Evolutionary conservation across 2,329 filamentous ascomycete genomes (phyloP).

Genomic region (Hymenoscyphus infarciens): DNA sequence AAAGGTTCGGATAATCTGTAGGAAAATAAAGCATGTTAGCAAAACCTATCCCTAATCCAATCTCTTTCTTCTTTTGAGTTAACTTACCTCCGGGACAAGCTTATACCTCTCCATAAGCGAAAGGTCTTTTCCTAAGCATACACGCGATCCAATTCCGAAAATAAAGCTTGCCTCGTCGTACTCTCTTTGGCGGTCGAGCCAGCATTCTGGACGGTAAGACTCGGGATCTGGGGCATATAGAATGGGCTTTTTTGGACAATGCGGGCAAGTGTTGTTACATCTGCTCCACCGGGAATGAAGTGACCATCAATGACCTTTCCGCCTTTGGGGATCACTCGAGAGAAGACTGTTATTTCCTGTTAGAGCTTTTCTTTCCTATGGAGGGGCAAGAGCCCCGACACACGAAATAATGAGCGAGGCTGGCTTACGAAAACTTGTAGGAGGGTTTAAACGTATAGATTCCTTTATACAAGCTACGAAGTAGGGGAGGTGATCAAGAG

Average conservation of each 20-base stretch:
- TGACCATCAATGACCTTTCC: neutral
- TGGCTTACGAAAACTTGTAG: neutral
- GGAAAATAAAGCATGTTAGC: neutral
- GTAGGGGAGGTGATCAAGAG: slow-evolving; percentile 13
- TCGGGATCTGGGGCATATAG: slow-evolving; percentile 39
- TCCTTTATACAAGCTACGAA: slow-evolving; percentile 34
- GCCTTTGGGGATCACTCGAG: neutral
- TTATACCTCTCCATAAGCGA: neutral
- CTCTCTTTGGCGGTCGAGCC: slow-evolving; percentile 33
- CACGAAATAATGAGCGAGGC: neutral
- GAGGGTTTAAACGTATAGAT: neutral
- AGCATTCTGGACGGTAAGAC: slow-evolving; percentile 40
- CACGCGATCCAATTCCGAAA: neutral
- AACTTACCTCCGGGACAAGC: neutral
- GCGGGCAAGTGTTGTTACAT: neutral
- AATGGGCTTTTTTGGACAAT: slow-evolving; percentile 38
- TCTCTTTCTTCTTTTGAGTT: neutral
- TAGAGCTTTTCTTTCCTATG: neutral
- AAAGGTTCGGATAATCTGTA: neutral
- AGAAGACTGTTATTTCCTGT: neutral
- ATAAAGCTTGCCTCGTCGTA: neutral
- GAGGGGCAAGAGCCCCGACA: neutral
- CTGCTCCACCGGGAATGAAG: neutral
- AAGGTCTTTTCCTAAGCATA: neutral
- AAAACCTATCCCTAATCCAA: neutral